Conservation (phyloP, 257 asterid genomes). For the Solanum corneliomulleri region DNA sequence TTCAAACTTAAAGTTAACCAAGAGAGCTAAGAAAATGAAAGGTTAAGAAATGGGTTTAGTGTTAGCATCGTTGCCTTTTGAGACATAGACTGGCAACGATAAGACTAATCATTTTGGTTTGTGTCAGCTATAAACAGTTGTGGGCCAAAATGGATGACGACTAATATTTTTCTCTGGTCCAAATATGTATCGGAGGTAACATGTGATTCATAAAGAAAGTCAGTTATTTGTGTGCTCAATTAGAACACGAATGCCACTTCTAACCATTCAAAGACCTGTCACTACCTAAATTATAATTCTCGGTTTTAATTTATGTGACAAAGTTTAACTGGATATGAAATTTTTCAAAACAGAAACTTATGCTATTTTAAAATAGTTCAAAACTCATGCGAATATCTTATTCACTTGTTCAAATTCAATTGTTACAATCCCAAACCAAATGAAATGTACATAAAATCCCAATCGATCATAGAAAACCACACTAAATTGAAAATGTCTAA, state of each 20-base stretch:
- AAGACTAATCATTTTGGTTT: neutral
- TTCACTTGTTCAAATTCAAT: neutral
- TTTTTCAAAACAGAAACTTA: no score
- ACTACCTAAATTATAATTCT: neutral
- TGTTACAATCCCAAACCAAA: neutral
- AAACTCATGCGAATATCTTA: neutral
- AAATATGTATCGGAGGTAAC: neutral
- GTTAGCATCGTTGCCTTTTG: neutral
- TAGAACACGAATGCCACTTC: slow-evolving; percentile 2
- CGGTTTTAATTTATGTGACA: neutral
- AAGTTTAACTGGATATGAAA: neutral
- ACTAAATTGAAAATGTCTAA: neutral
- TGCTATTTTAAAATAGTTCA: no score
- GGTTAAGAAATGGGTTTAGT: neutral
- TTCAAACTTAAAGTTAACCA: neutral
- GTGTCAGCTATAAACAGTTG: neutral
- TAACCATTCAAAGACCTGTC: neutral
- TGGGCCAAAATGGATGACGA: neutral
- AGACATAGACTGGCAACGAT: neutral
- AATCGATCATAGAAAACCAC: neutral
- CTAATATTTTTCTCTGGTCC: neutral
- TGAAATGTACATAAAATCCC: neutral
- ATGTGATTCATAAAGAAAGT: neutral
- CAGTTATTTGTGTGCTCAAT: neutral
- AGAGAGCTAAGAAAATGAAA: neutral